Base-by-base conservation (phyloP, 768 basidiomycete species). In the Collybia nuda region DNA sequence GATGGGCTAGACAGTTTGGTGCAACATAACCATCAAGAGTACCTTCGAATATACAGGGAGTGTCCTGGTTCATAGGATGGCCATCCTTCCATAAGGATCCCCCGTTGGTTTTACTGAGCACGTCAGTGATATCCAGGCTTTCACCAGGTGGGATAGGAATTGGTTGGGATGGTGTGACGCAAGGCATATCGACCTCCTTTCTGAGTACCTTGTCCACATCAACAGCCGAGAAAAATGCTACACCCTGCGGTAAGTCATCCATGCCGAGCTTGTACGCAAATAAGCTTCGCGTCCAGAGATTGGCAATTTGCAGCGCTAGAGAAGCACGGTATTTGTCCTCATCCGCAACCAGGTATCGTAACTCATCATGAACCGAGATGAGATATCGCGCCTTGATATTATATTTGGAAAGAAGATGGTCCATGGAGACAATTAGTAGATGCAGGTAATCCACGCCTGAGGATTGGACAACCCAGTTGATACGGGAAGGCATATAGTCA, bases 401-500 rank as follows among this genome's bases (percentile, higher is more conserved):
- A 71, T 95, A 98, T 47, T 82, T 85, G 40, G 69, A 66, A 49
- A 87, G 84, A 32, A 99, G 81, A 64, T 96, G 78, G 53, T 93
- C 84, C 95, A 98, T 98, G 5, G 93, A 82, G 41, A 95, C 92
- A 61, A 99, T 93, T 52, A 98, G 81, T 35, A 99, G 84, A 62
- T 99, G 97, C 7, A 98, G 85, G 63, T 99, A 98, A 67, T 98
- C 97, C 38, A 98, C 96, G 3, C 96, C 97, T 0, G 94, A 97
- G 3, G 95, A 98, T 62, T 98, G 97, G 5, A 98, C 97, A 43
- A 95, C 97, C 97, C 97, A 98, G 63, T 99, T 99, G 72, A 98
- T 95, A 38, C 97, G 84, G 5, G 93, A 97, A 0, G 97, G 88
- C 79, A 98, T 87, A 66, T 91, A 98, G 56, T 95, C 91, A 0